These are phyloP conservation scores for Fusarium sambucinum DNA, from an alignment of 2,329 filamentous ascomycete species.

Conservation along the genomic window DNA sequence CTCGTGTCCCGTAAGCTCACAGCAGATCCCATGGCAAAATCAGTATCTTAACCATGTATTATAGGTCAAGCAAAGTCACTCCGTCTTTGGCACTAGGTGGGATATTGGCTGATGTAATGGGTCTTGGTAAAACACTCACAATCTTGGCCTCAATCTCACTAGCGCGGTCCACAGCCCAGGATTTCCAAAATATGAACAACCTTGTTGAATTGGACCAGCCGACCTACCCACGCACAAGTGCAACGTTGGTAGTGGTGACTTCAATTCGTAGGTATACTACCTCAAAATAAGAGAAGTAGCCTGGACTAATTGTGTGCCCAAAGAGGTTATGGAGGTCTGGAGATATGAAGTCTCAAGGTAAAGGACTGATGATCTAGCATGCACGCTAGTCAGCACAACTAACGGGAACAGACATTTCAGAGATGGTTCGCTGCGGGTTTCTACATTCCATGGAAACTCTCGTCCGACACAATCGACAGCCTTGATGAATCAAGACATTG, in stretches of 20 bases:
- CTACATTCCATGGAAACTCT: neutral
- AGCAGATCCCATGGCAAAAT: rapidly evolving
- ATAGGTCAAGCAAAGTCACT: neutral
- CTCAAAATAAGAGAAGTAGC: rapidly evolving
- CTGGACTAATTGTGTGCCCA: neutral
- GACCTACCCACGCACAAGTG: neutral
- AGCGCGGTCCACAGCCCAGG: too few relatives aligned
- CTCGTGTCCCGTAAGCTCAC: neutral
- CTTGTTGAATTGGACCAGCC: too few relatives aligned
- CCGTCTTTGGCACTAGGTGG: neutral
- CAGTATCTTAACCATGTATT: neutral
- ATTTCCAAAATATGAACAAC: neutral
- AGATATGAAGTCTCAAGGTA: neutral
- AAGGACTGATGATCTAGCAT: rapidly evolving
- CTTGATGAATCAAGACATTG: neutral
- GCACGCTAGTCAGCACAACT: neutral
- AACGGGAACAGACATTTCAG: neutral
- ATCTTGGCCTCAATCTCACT: neutral
- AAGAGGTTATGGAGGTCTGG: neutral
- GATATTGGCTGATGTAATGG: neutral
- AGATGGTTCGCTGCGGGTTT: neutral
- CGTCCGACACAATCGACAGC: neutral
- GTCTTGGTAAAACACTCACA: neutral
- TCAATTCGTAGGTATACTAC: neutral
- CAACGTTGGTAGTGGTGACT: neutral